Evolutionary conservation across 228 moss, liverwort and hornwort species (phyloP), one percentile per base, ranked within the genome.

Genomic region (Sphagnum magellanicum): DNA sequence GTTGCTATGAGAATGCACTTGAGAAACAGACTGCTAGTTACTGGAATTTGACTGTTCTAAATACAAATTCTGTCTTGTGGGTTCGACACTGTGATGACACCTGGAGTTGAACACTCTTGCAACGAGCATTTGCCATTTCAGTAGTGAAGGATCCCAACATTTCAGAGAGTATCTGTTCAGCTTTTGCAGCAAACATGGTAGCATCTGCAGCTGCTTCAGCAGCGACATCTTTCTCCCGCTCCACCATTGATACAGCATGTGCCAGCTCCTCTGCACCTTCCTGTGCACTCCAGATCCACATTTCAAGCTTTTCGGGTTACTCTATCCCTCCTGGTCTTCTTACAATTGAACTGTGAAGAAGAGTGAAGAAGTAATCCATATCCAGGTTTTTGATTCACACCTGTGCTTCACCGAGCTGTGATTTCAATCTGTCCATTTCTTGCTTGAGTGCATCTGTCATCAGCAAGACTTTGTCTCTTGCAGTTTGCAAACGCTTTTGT

Each of bases 81-180:
- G 3, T 32, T 3, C 3, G 32, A 32, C 32, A 2, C 32, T 32
- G 32, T 32, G 32, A 32, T 32, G 32, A 0, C 55, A 72, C 72
- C 72, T 75, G 73, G 17, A 82, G 7, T 61, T 79, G 75, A 0
- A 78, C 49, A 47, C 76, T 87, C 63, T 79, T 84, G 6, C 76
- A 49, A 69, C 88, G 80, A 13, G 83, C 50, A 10, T 75, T 71
- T 11, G 72, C 74, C 55, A 91, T 79, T 74, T 97, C 87, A 32
- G 68, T 66, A 2, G 79, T 75, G 71, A 93, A 77, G 16, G 83
- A 86, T 47, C 79, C 88, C 6, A 66, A 53, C 48, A 90, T 76
- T n/a, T 87, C 75, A 49, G 76, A 68, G 0, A 97, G 78, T 10
- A 89, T 82, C 16, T 84, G 78, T 50, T 84, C 85, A 6, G 90